phyloP scores from a whole-genome alignment of 495 filamentous ascomycete species.

The Daldinia loculata region DNA sequence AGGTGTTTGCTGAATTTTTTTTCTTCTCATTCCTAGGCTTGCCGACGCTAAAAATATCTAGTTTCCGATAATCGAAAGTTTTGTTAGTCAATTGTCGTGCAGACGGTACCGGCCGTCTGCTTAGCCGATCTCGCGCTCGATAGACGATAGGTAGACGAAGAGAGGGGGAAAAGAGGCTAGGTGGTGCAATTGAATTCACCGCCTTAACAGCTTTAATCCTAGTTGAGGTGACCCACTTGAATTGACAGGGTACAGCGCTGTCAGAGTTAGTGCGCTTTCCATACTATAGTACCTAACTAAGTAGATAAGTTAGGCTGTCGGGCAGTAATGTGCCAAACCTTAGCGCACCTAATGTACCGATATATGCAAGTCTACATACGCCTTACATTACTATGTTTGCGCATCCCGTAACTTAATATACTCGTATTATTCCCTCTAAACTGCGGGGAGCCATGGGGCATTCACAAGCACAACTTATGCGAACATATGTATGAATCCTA shows the following conservation, averaged over 20 bases:
- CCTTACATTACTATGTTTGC: not conserved
- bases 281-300: not conserved
- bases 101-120: constrained; percentile 22
- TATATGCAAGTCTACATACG: not conserved
- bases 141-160: not conserved
- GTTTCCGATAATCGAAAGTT: constrained; percentile 24
- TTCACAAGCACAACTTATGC: constrained; percentile 7
- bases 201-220: constrained; percentile 4
- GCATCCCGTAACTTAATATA: constrained; percentile 4
- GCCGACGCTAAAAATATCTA: not conserved
- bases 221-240: constrained; percentile 5
- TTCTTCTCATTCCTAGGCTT: not conserved
- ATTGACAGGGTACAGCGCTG: constrained; percentile 22
- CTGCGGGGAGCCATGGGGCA: constrained; percentile 31
- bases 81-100: constrained; percentile 20
- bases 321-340: not conserved
- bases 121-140: constrained; percentile 18
- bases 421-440: constrained; percentile 20
- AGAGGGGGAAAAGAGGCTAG: not conserved
- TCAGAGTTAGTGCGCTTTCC: not conserved
- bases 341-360: not conserved
- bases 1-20: not conserved
- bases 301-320: not conserved
- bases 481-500: constrained; percentile 33
- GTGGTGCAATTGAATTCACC: constrained; percentile 25